Evolutionary conservation across 2,329 filamentous ascomycete genomes (phyloP).

Genomic region (Paecilomyces sp.): DNA sequence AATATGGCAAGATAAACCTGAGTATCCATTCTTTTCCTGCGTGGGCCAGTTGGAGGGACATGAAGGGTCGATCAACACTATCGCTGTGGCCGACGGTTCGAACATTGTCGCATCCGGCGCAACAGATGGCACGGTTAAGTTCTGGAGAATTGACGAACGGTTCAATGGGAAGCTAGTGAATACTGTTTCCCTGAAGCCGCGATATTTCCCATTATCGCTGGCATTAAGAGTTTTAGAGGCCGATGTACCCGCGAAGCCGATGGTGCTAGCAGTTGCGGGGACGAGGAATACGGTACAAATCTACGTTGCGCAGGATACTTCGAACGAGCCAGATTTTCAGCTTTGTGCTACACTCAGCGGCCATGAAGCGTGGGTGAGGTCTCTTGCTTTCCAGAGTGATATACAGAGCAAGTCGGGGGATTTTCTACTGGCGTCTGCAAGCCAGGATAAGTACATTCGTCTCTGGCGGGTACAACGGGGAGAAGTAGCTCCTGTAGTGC

Average conservation of each 20-base stretch:
- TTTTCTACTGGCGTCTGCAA: constrained; percentile 80
- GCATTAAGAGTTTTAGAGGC: constrained; percentile 58
- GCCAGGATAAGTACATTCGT: constrained; percentile 94
- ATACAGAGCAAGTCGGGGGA: constrained; percentile 51
- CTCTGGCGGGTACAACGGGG: constrained; percentile 81
- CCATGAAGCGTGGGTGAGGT: constrained; percentile 92
- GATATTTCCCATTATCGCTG: constrained; percentile 73
- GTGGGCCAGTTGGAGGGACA: constrained; percentile 56
- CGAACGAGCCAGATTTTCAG: constrained; percentile 48
- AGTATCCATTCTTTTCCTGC: constrained; percentile 30
- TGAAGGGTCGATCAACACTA: constrained; percentile 63
- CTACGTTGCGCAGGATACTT: constrained; percentile 51
- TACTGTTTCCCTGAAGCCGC: constrained; percentile 65
- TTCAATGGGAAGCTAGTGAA: constrained; percentile 50
- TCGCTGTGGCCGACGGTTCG: constrained; percentile 40
- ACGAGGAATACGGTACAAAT: constrained; percentile 78
- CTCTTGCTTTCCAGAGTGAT: constrained; percentile 69
- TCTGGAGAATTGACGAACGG: constrained; percentile 57
- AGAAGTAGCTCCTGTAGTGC: constrained; percentile 52
- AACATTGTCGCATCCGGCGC: constrained; percentile 52
- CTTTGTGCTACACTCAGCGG: constrained; percentile 72
- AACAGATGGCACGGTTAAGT: constrained; percentile 55
- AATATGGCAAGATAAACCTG: constrained; percentile 45
- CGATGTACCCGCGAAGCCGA: constrained; percentile 36
- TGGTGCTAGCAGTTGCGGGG: constrained; percentile 76